These are phyloP conservation scores for Fragaria iinumae DNA, from an alignment of 306 rosid genomes.

Conservation along the genomic window DNA sequence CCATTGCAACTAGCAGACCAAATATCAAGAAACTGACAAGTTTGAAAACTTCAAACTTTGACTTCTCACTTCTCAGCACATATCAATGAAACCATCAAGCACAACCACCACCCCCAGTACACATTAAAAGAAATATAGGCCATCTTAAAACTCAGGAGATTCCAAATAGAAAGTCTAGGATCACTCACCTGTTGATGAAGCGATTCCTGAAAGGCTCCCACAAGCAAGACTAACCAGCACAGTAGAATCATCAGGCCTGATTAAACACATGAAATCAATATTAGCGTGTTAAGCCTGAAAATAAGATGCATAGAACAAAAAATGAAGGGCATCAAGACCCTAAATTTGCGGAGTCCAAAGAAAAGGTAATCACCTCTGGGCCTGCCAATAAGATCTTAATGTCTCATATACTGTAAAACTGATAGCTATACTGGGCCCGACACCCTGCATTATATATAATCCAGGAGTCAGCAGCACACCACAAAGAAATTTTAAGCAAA, in stretches of 20 bases:
- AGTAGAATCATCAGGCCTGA: slow-evolving; percentile 78
- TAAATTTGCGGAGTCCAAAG: slow-evolving; percentile 17
- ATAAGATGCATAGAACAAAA: slow-evolving; percentile 7
- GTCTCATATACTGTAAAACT: slow-evolving; percentile 92
- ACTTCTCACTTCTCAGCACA: slow-evolving; percentile 1
- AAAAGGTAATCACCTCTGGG: slow-evolving; percentile 51
- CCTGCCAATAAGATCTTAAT: slow-evolving; percentile 81
- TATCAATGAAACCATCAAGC: slow-evolving; percentile 15
- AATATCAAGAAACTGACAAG: slow-evolving; percentile 15
- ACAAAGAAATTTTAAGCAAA: slow-evolving; percentile 11
- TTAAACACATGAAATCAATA: slow-evolving; percentile 14
- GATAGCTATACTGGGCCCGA: slow-evolving; percentile 93
- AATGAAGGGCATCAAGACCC: slow-evolving; percentile 11
- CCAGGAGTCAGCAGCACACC: slow-evolving; percentile 21
- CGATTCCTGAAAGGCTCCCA: slow-evolving; percentile 97
- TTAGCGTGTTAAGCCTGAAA: slow-evolving; percentile 4
- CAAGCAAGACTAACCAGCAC: slow-evolving; percentile 76
- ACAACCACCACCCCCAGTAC: neutral
- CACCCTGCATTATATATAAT: slow-evolving; percentile 61
- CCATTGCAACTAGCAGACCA: slow-evolving; percentile 4
- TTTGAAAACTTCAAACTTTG: slow-evolving; percentile 11
- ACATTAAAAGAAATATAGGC: slow-evolving; percentile 9
- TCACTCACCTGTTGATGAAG: slow-evolving; percentile 95
- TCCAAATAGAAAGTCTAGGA: slow-evolving; percentile 22
- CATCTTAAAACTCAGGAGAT: neutral